Percentiles rank a stretch among this genome's conserved stretches.
Evolutionary conservation across 164 flowering plant genomes (phyloP).

Genomic region (Stephania cephalantha): DNA sequence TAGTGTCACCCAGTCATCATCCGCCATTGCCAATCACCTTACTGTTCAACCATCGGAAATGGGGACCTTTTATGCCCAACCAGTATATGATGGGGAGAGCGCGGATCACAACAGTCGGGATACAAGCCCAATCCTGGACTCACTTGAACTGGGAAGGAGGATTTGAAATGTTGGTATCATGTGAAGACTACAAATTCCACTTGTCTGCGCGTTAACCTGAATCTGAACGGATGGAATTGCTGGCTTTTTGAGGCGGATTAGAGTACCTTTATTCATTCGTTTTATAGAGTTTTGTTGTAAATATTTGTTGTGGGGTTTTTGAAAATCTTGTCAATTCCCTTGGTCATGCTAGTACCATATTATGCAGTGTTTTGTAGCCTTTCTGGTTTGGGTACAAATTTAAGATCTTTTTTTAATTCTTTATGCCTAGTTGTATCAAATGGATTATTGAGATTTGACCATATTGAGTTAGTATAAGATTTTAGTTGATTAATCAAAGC

Average conservation of each 20-base stretch:
- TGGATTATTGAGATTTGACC: neutral
- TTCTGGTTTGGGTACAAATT: neutral
- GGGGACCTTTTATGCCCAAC: conserved; percentile 25
- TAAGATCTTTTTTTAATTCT: neutral
- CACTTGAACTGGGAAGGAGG: conserved; percentile 29
- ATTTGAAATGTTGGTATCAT: neutral
- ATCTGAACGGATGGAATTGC: neutral
- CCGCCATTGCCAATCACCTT: conserved; percentile 18
- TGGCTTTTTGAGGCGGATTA: neutral
- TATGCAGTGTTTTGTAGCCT: neutral
- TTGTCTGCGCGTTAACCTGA: neutral
- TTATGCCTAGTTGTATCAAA: neutral
- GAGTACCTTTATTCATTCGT: neutral
- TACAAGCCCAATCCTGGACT: conserved; percentile 27
- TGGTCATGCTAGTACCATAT: neutral
- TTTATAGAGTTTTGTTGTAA: neutral
- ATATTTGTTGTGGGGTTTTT: neutral
- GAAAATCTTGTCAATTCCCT: no score
- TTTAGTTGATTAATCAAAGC: neutral
- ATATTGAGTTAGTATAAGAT: neutral
- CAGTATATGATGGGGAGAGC: conserved; percentile 17
- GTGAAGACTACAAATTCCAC: neutral
- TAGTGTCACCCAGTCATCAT: conserved; percentile 22
- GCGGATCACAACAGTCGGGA: conserved; percentile 6
- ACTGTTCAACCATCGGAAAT: conserved; percentile 26